Evolutionary conservation across 371 early-diverging fungal genomes (phyloP).

Genomic region (Rhizopus stolonifer): DNA sequence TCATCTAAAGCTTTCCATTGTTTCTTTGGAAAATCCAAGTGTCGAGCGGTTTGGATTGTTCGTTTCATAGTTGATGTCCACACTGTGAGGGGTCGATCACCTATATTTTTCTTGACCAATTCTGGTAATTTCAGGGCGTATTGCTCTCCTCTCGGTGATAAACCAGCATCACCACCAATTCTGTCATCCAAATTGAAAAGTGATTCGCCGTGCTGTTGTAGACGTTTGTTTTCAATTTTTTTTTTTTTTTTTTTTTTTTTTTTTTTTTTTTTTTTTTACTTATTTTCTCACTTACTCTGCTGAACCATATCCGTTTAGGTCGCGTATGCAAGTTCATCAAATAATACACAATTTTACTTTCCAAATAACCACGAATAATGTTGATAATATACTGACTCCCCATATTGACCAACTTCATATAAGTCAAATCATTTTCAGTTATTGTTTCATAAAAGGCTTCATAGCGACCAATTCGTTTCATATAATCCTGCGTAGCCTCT

Average conservation of each 20-base stretch:
- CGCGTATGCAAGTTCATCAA: constrained; percentile 97
- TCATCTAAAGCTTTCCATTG: constrained; percentile 98
- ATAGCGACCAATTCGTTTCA: constrained; percentile 88
- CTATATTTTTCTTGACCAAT: constrained; percentile 70
- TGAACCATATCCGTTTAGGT: constrained; percentile 91
- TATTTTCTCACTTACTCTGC: constrained; percentile 37
- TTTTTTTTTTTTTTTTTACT: not conserved
- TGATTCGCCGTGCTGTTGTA: constrained; percentile 83
- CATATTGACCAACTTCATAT: constrained; percentile 91
- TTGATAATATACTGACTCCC: constrained; percentile 87
- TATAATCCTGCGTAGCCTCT: constrained; percentile 84
- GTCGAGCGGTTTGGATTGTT: constrained; percentile 85
- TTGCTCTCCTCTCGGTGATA: constrained; percentile 83
- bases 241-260: not conserved
- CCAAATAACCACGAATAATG: constrained; percentile 88
- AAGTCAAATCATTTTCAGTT: constrained; percentile 74
- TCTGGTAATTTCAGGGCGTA: constrained; percentile 86
- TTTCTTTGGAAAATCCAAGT: constrained; percentile 83
- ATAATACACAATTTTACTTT: constrained; percentile 93
- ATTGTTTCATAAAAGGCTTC: constrained; percentile 86
- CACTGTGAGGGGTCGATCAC: constrained; percentile 75
- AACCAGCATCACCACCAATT: constrained; percentile 93
- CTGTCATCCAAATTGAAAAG: constrained; percentile 82
- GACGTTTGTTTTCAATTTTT: not conserved
- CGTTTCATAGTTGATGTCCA: constrained; percentile 96